Conservation (phyloP, 2,329 filamentous ascomycete species). For the Incumbomyces lentus region DNA sequence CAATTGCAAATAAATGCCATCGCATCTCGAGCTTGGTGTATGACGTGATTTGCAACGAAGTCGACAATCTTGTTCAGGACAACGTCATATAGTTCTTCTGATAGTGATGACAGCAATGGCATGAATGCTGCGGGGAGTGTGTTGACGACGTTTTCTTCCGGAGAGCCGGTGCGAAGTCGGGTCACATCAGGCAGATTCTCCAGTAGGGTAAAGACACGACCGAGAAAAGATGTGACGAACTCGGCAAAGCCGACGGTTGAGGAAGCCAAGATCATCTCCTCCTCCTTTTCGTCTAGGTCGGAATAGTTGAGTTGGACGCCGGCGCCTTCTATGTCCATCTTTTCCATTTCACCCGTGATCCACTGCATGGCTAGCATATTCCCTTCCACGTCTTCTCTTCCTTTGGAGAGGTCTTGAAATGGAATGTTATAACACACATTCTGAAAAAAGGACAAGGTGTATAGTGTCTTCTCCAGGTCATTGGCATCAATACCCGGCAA, state of each 20-base stretch:
- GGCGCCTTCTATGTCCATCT: conserved; percentile 80
- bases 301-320: conserved; percentile 78
- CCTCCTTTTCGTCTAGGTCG: conserved; percentile 74
- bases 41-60: conserved; percentile 87
- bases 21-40: conserved; percentile 90
- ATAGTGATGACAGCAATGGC: conserved; percentile 80
- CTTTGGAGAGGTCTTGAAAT: conserved; percentile 68
- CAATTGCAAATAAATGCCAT: conserved; percentile 99
- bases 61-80: conserved; percentile 83
- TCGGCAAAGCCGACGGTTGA: conserved; percentile 91
- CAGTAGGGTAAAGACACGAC: conserved; percentile 86
- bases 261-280: conserved; percentile 78
- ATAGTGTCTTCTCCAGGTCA: conserved; percentile 89
- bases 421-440: conserved; percentile 94
- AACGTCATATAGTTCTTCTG: conserved; percentile 85
- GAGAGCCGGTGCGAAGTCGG: conserved; percentile 76
- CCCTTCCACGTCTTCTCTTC: conserved; percentile 57
- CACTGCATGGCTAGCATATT: conserved; percentile 76
- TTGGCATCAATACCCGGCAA: conserved; percentile 96
- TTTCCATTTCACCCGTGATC: conserved; percentile 88
- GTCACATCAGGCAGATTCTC: conserved; percentile 91
- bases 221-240: conserved; percentile 80
- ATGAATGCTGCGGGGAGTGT: conserved; percentile 84
- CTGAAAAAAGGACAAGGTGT: conserved; percentile 90
- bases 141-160: conserved; percentile 95